A percentile compares a stretch with the other conserved stretches of the same genome.
Evolutionary conservation across 2,329 filamentous ascomycete species (phyloP).

Genomic region (Penicillium capsulatum): DNA sequence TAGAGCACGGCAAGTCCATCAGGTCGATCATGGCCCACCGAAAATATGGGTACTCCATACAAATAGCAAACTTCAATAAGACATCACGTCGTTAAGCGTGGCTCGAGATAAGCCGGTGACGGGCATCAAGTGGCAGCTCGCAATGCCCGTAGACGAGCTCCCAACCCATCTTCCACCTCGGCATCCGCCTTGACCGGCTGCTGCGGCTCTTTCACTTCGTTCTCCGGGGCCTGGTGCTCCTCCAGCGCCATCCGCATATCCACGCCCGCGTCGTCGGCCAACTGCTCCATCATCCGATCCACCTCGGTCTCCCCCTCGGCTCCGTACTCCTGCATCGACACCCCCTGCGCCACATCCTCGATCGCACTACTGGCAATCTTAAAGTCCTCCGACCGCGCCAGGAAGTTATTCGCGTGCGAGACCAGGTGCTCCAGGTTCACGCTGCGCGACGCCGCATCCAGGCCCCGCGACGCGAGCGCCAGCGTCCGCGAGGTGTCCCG

Average conservation of each 20-base stretch:
- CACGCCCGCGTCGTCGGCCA: conserved; percentile 44
- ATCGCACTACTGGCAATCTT: conserved; percentile 43
- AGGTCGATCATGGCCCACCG: no score
- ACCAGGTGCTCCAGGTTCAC: conserved; percentile 45
- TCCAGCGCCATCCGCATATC: conserved; percentile 41
- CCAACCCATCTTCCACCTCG: conserved; percentile 41
- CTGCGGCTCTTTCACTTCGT: conserved; percentile 41
- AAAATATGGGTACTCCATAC: no score
- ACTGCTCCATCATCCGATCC: conserved; percentile 43
- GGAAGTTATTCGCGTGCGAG: conserved; percentile 42
- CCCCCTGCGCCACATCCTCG: conserved; percentile 40
- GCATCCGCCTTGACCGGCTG: conserved; percentile 24
- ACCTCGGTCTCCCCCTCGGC: conserved; percentile 43
- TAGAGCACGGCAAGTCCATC: no score
- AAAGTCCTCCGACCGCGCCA: conserved; percentile 41
- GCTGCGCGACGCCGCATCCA: conserved; percentile 44
- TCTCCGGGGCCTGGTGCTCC: conserved; percentile 37
- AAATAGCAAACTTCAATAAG: no score
- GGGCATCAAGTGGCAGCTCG: conserved; percentile 36
- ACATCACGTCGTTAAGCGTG: no score
- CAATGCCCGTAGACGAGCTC: conserved; percentile 39
- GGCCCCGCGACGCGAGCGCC: conserved; percentile 42
- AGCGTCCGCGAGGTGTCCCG: conserved; percentile 46
- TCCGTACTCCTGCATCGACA: conserved; percentile 44
- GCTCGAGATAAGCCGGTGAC: no score